A percentile compares a stretch with the other conserved stretches of the same genome.
These are phyloP conservation scores for Hamamelis virginiana DNA, from an alignment of 164 flowering plant genomes.

Conservation along the genomic window DNA sequence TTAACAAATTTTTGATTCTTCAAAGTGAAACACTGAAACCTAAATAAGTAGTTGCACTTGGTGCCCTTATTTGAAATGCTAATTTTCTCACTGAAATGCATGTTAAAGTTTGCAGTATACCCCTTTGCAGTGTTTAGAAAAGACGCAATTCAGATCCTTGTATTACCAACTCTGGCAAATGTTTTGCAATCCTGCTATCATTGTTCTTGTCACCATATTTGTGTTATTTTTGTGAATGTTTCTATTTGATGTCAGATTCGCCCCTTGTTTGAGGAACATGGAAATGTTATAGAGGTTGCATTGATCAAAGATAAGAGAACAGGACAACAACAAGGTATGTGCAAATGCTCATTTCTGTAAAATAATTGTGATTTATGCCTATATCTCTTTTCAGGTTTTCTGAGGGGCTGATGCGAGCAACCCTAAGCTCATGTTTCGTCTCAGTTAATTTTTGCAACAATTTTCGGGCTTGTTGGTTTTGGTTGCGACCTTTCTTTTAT, in stretches of 20 bases:
- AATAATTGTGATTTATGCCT: conserved; percentile 27
- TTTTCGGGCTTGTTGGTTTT: conserved; percentile 51
- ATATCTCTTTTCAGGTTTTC: conserved; percentile 68
- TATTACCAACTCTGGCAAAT: neutral
- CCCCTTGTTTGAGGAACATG: conserved; percentile 90
- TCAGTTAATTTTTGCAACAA: conserved; percentile 62
- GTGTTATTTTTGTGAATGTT: neutral
- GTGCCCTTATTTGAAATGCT: no score
- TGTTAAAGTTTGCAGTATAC: neutral
- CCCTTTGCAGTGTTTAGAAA: neutral
- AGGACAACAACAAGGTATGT: conserved; percentile 95
- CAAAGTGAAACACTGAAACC: no score
- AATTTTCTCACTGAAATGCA: neutral
- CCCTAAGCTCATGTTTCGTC: conserved; percentile 54
- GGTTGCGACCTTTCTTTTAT: conserved; percentile 41
- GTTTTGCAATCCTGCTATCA: neutral
- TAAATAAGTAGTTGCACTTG: no score
- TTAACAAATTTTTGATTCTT: no score
- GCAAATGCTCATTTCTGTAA: conserved; percentile 15
- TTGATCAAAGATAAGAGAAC: conserved; percentile 89
- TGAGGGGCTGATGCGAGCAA: conserved; percentile 70
- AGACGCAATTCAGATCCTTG: neutral
- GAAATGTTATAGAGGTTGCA: conserved; percentile 91
- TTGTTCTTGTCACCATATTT: neutral
- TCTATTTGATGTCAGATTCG: conserved; percentile 61